Evolutionary conservation across 2,329 filamentous ascomycete genomes (phyloP).

Genomic region (Cordyceps fumosorosea): DNA sequence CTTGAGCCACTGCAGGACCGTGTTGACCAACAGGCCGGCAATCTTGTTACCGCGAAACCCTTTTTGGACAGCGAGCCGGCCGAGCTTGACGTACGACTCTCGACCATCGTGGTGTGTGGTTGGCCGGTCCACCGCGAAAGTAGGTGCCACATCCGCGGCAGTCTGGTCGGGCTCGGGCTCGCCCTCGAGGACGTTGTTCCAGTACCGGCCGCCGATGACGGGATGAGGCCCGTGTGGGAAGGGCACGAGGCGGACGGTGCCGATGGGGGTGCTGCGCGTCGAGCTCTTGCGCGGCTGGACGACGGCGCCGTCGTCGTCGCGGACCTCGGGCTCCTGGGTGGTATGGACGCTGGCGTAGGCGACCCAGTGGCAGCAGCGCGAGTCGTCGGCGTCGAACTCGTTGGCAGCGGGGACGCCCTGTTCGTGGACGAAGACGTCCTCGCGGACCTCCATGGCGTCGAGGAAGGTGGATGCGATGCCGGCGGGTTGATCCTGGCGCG

Average conservation of each 20-base stretch:
- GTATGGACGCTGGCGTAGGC: conserved; percentile 62
- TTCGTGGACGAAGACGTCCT: conserved; percentile 54
- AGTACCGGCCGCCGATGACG: conserved; percentile 41
- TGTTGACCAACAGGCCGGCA: conserved; percentile 58
- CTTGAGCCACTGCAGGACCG: conserved; percentile 61
- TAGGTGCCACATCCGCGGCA: conserved; percentile 5
- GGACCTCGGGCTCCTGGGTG: conserved; percentile 35
- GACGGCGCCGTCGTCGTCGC: conserved; percentile 36
- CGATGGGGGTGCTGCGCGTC: conserved; percentile 49
- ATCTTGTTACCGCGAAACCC: conserved; percentile 61
- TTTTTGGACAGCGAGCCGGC: conserved; percentile 64
- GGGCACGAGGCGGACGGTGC: conserved; percentile 73
- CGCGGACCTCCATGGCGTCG: conserved; percentile 57
- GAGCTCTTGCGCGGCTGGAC: conserved; percentile 37
- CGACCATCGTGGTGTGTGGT: conserved; percentile 50
- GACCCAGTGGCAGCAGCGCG: conserved; percentile 78
- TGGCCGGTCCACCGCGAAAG: conserved; percentile 31
- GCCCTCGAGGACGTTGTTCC: conserved; percentile 34
- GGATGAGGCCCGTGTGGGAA: conserved; percentile 68
- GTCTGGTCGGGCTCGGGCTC: conserved; percentile 9
- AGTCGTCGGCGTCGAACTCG: conserved; percentile 78
- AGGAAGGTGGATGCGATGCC: conserved; percentile 50
- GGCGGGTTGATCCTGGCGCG: conserved; percentile 37
- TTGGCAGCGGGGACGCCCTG: conserved; percentile 54
- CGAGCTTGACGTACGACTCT: conserved; percentile 78